A percentile compares a stretch with the other conserved stretches of the same genome.
Conservation (phyloP, 1,284 basidiomycete genomes). For the Ustilago xerochloae region DNA sequence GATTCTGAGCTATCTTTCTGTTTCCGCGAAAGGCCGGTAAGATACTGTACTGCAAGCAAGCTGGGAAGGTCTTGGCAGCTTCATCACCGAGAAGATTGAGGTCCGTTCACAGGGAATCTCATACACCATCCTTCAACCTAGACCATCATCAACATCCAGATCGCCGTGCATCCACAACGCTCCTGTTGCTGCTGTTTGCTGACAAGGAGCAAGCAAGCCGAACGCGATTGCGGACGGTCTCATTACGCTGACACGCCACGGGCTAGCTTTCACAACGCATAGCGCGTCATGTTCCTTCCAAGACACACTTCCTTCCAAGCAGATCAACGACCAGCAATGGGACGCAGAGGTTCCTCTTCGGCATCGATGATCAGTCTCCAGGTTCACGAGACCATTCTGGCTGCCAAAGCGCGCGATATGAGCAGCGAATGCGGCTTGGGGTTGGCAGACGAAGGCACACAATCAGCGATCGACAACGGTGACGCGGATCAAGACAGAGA, state of each 20-base stretch:
- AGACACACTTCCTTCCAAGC: conserved; percentile 20
- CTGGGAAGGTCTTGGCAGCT: not conserved
- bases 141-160: no score
- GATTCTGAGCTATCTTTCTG: no score
- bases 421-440: conserved; percentile 38
- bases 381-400: conserved; percentile 41
- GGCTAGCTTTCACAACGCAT: not conserved
- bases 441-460: conserved; percentile 12
- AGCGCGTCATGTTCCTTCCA: conserved; percentile 17
- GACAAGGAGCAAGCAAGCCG: no score
- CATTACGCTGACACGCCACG: not conserved
- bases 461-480: not conserved
- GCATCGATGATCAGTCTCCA: conserved; percentile 35
- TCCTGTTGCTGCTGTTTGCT: no score
- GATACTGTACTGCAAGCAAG: not conserved
- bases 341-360: conserved; percentile 14
- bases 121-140: no score
- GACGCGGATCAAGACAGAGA: not conserved
- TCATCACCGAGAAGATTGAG: not conserved
- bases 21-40: not conserved
- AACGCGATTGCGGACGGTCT: no score
- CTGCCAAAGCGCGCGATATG: conserved; percentile 37
- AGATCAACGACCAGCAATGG: conserved; percentile 11
- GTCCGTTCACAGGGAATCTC: not conserved
- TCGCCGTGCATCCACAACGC: no score